A percentile compares a stretch with the other conserved stretches of the same genome.
phyloP scores from a whole-genome alignment of 2,329 filamentous ascomycete genomes.

The Paecilomyces sp. region DNA sequence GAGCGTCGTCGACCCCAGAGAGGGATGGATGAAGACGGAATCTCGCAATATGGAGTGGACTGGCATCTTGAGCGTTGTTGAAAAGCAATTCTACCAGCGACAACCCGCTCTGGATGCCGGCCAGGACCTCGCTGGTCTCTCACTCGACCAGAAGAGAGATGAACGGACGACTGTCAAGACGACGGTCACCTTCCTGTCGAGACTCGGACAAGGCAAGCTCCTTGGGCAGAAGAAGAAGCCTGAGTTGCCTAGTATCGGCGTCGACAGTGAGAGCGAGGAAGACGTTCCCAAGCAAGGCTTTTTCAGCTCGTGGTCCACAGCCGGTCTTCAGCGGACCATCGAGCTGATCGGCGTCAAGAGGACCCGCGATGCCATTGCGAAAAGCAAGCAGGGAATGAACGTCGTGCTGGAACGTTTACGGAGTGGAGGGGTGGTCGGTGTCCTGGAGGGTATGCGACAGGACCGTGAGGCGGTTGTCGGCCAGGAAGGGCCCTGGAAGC shows the following conservation, averaged over 20 bases:
- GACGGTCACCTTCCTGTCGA: slow-evolving; percentile 55
- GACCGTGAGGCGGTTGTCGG: slow-evolving; percentile 45
- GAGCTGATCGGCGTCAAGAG: slow-evolving; percentile 56
- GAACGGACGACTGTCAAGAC: slow-evolving; percentile 52
- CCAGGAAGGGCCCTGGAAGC: slow-evolving; percentile 34
- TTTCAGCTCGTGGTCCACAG: slow-evolving; percentile 53
- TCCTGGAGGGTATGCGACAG: slow-evolving; percentile 63
- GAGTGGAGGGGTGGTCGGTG: slow-evolving; percentile 58
- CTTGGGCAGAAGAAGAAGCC: slow-evolving; percentile 34
- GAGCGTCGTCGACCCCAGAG: slow-evolving; percentile 53
- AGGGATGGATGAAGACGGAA: slow-evolving; percentile 62
- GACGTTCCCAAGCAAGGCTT: slow-evolving; percentile 49
- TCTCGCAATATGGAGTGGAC: slow-evolving; percentile 60
- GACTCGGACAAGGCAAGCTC: slow-evolving; percentile 52
- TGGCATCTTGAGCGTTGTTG: slow-evolving; percentile 56
- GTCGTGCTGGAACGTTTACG: slow-evolving; percentile 58
- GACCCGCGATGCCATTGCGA: slow-evolving; percentile 53
- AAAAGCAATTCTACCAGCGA: slow-evolving; percentile 51
- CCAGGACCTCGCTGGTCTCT: slow-evolving; percentile 19
- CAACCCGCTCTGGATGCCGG: slow-evolving; percentile 22
- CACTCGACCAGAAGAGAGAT: slow-evolving; percentile 29
- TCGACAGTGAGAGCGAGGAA: slow-evolving; percentile 41
- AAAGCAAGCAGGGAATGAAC: slow-evolving; percentile 61
- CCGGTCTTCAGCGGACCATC: slow-evolving; percentile 55
- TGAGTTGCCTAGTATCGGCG: slow-evolving; percentile 24